phyloP scores from a whole-genome alignment of 2,329 filamentous ascomycete species.

The Diaporthe aspalathi region DNA sequence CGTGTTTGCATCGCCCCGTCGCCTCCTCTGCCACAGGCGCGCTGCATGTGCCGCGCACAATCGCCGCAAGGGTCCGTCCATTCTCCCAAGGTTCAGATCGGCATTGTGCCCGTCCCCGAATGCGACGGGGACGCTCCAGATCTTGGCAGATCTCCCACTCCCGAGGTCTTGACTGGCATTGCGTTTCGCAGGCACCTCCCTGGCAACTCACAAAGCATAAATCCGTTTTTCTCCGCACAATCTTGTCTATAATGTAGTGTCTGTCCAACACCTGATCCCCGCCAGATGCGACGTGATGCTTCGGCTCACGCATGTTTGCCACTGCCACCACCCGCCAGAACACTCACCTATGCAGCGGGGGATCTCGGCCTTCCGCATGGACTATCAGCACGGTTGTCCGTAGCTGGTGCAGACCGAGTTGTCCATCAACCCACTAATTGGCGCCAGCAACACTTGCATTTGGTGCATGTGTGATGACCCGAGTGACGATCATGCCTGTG shows the following conservation, averaged over 20 bases:
- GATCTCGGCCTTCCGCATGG: slow-evolving; percentile 10
- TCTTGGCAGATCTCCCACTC: slow-evolving; percentile 21
- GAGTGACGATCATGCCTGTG: slow-evolving; percentile 11
- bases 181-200: slow-evolving; percentile 21
- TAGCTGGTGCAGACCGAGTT: neutral
- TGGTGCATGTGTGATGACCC: slow-evolving; percentile 11
- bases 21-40: slow-evolving; percentile 1
- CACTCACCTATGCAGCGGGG: slow-evolving; percentile 3
- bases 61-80: slow-evolving; percentile 14
- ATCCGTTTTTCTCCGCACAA: slow-evolving; percentile 4
- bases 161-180: neutral
- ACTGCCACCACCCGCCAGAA: neutral
- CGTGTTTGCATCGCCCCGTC: neutral
- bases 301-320: slow-evolving; percentile 19
- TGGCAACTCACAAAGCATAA: neutral
- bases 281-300: neutral
- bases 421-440: neutral
- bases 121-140: slow-evolving; percentile 13
- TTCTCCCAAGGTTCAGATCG: slow-evolving; percentile 12
- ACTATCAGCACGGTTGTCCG: neutral
- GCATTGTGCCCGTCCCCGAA: neutral
- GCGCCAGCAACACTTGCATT: neutral
- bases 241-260: neutral
- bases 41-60: slow-evolving; percentile 24
- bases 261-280: neutral